Base-by-base conservation (phyloP, 108 stramenopile species). In the Nannochloropsis gaditana region DNA sequence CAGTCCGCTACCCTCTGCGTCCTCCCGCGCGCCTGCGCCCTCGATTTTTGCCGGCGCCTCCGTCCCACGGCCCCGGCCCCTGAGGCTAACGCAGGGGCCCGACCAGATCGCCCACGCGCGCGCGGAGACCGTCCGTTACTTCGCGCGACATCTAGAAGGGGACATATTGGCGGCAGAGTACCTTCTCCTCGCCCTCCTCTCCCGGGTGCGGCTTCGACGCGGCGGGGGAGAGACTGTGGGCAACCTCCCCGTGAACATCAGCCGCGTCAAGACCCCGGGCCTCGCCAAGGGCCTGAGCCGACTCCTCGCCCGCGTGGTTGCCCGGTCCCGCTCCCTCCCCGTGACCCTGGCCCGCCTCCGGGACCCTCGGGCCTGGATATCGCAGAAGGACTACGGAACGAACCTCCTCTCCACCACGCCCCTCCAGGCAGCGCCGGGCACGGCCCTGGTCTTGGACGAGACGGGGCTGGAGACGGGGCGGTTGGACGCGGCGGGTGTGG, bases 401-500 rank as follows among this genome's bases (percentile, higher is more conserved):
- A 73, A 6, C 59, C 59, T 73, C 19, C 59, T 73, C 15, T 73
- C 59, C 8, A n/a, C 59, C 8, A 73, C 59, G 6, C n/a, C 59
- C 6, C n/a, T 73, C 2, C 59, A 73, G 59, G 59, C 8, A 8
- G n/a, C 19, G 15, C 59, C 59, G n/a, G 59, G 59, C 59, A 73
- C 59, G 6, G 59, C 6, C n/a, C n/a, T 73, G 59, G n/a, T 73
- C 15, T 8, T 73, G 59, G 59, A 73, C 59, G 59, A 73, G n/a
- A 73, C 59, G 59, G 6, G 59, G 5, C n/a, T 73, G 59, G 59
- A 73, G 59, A 73, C 59, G n/a, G 59, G 59, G 59, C 15, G 59
- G 59, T n/a, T 73, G 59, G 59, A 73, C n/a, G 59, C 19, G 59
- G 59, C n/a, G n/a, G 59, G 59, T 73, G 59, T 73, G 59, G n/a